phyloP scores from a whole-genome alignment of 148 eudicot genomes.

The Rhododendron vialii region DNA sequence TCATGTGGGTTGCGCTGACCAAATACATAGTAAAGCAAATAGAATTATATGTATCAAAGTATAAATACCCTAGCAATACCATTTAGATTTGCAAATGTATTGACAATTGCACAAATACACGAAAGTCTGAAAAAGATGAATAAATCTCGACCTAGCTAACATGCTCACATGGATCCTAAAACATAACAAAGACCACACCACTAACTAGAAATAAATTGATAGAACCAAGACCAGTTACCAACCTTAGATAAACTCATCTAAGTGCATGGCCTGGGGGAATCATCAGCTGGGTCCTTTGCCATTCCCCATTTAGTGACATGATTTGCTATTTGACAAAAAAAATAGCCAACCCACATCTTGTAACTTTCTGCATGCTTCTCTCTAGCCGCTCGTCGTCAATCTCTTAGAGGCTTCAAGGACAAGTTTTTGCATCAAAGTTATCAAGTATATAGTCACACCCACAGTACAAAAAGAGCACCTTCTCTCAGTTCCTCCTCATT shows the following conservation, averaged over 20 bases:
- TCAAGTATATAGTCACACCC: neutral
- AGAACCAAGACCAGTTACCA: neutral
- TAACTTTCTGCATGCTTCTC: slow-evolving; percentile 38
- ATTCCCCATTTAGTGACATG: slow-evolving; percentile 16
- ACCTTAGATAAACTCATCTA: neutral
- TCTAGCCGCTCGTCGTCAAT: slow-evolving; percentile 25
- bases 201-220: neutral
- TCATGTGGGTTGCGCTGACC: neutral
- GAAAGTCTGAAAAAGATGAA: neutral
- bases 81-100: neutral
- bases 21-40: neutral
- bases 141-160: neutral
- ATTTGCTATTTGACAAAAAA: slow-evolving; percentile 20
- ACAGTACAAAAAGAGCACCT: slow-evolving; percentile 20
- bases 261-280: neutral
- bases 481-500: slow-evolving; percentile 14
- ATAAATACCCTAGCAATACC: neutral
- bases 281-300: slow-evolving; percentile 35
- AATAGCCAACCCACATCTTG: slow-evolving; percentile 31
- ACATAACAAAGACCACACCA: neutral
- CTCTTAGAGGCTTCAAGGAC: slow-evolving; percentile 11
- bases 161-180: neutral
- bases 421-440: slow-evolving; percentile 10
- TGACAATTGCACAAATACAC: neutral
- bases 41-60: neutral